Evolutionary conservation across 306 rosid species (phyloP).

Genomic region (Quercus wislizeni): DNA sequence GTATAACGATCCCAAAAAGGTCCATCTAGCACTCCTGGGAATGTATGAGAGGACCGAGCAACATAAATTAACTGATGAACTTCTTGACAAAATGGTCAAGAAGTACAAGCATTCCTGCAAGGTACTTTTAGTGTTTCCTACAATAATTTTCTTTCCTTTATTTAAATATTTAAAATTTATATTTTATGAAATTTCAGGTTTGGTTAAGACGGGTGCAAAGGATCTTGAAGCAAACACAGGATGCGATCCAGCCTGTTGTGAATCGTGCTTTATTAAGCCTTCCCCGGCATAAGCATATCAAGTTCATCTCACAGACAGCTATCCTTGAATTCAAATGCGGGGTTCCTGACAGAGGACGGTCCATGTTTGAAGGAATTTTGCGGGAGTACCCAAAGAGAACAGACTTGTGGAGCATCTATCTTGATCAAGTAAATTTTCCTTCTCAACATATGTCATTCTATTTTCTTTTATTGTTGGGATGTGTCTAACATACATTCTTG

Average conservation of each 20-base stretch:
- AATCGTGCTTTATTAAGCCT: slow-evolving; percentile 63
- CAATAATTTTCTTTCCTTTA: neutral
- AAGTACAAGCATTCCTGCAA: slow-evolving; percentile 92
- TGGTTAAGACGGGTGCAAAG: slow-evolving; percentile 77
- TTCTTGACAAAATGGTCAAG: slow-evolving; percentile 73
- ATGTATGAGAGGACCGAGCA: slow-evolving; percentile 86
- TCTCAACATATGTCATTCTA: neutral
- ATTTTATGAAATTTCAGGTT: slow-evolving; percentile 46
- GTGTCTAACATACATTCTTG: slow-evolving; percentile 14
- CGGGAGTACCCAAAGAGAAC: slow-evolving; percentile 83
- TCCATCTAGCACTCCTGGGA: slow-evolving; percentile 77
- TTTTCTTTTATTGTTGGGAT: neutral
- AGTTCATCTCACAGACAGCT: slow-evolving; percentile 83
- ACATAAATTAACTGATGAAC: slow-evolving; percentile 67
- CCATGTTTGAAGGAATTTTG: slow-evolving; percentile 82
- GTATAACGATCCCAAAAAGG: slow-evolving; percentile 72
- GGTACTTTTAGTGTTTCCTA: slow-evolving; percentile 38
- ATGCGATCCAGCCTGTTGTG: slow-evolving; percentile 50
- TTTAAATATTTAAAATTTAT: neutral
- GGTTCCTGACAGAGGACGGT: slow-evolving; percentile 79
- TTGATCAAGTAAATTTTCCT: slow-evolving; percentile 71
- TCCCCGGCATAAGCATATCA: slow-evolving; percentile 69
- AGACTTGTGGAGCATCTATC: slow-evolving; percentile 88
- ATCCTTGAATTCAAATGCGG: slow-evolving; percentile 84
- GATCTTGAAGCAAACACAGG: slow-evolving; percentile 58